phyloP scores from a whole-genome alignment of 768 basidiomycete genomes.

The Mycena olivaceomarginata region DNA sequence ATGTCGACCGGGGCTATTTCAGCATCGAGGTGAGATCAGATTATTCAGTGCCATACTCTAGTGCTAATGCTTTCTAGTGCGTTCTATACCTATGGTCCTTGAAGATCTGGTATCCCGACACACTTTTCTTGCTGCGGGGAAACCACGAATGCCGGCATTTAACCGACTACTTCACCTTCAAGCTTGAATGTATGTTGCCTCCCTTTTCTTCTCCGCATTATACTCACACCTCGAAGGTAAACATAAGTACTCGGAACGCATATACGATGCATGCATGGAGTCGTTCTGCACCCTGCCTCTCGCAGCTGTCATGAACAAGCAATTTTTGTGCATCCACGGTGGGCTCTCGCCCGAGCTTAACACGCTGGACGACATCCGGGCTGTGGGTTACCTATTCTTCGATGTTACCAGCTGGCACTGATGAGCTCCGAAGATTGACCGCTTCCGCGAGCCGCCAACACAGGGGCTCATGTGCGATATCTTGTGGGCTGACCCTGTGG shows the following conservation, averaged over 20 bases:
- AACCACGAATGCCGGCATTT: slow-evolving; percentile 99
- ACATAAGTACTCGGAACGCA: slow-evolving; percentile 97
- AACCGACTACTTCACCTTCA: slow-evolving; percentile 99
- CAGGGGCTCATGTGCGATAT: slow-evolving; percentile 99
- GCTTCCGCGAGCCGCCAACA: slow-evolving; percentile 98
- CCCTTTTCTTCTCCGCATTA: slow-evolving; percentile 19
- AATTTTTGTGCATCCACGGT: slow-evolving; percentile 98
- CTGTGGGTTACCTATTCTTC: slow-evolving; percentile 66
- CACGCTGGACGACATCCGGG: slow-evolving; percentile 95
- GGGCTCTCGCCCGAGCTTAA: slow-evolving; percentile 96
- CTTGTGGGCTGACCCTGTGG: slow-evolving; percentile 98
- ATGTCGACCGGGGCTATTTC: slow-evolving; percentile 95
- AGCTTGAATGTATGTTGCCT: slow-evolving; percentile 91
- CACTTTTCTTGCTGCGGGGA: slow-evolving; percentile 95
- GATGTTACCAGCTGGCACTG: neutral
- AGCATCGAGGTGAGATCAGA: slow-evolving; percentile 84
- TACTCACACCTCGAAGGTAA: slow-evolving; percentile 77
- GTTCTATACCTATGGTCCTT: slow-evolving; percentile 98
- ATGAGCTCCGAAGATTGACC: slow-evolving; percentile 81
- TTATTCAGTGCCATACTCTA: neutral
- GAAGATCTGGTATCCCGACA: slow-evolving; percentile 99
- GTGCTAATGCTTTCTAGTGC: slow-evolving; percentile 73
- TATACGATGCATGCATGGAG: slow-evolving; percentile 99
- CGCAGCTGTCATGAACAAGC: slow-evolving; percentile 99
- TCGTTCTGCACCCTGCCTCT: slow-evolving; percentile 97